Evolutionary conservation across 179 eudicot genomes (phyloP).

Genomic region (Beta corolliflora): DNA sequence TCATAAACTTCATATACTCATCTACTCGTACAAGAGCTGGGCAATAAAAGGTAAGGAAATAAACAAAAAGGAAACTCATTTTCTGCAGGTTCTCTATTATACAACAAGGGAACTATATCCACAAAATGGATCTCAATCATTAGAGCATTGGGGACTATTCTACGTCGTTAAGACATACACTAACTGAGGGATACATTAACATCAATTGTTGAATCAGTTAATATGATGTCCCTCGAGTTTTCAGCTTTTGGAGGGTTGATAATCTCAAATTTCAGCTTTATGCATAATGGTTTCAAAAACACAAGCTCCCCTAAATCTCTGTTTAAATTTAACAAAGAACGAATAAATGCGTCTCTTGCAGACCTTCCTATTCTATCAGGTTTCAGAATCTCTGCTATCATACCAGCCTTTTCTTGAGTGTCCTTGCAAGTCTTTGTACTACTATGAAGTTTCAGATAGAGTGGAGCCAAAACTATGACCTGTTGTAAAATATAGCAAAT

Average conservation of each 20-base stretch:
- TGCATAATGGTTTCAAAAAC: constrained; percentile 62
- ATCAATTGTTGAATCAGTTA: constrained; percentile 64
- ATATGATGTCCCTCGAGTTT: constrained; percentile 50
- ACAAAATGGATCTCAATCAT: not conserved
- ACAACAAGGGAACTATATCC: not conserved
- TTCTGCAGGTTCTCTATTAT: too few species aligned
- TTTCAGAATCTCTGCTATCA: constrained; percentile 54
- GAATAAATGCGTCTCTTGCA: constrained; percentile 38
- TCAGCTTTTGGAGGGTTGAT: constrained; percentile 67
- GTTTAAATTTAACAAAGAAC: constrained; percentile 45
- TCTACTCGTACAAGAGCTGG: too few species aligned
- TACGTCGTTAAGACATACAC: not conserved
- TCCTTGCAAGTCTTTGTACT: constrained; percentile 20
- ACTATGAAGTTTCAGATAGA: constrained; percentile 64
- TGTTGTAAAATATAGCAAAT: constrained; percentile 18
- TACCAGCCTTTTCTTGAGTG: constrained; percentile 47
- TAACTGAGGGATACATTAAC: constrained; percentile 58
- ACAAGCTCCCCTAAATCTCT: constrained; percentile 57
- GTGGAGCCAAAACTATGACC: constrained; percentile 68
- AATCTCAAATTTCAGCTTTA: constrained; percentile 58
- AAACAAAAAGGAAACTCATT: too few species aligned
- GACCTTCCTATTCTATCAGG: constrained; percentile 28
- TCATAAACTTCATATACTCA: not conserved
- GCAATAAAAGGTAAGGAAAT: too few species aligned
- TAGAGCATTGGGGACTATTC: not conserved